Percentiles rank a stretch among this genome's conserved stretches.
Conservation (phyloP, 257 asterid species). For the Ehretia macrophylla region DNA sequence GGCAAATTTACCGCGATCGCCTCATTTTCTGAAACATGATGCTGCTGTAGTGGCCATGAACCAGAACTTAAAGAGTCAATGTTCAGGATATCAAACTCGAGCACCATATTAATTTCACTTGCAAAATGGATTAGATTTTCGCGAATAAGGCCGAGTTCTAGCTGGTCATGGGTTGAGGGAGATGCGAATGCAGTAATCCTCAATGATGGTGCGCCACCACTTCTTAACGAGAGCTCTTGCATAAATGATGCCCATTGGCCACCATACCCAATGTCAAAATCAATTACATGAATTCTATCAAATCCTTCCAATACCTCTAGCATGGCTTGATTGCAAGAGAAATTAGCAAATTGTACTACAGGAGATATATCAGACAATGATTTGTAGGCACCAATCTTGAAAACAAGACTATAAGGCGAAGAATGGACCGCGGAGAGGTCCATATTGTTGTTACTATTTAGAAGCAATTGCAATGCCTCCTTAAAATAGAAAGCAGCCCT, state of each 20-base stretch:
- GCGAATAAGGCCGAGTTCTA: conserved; percentile 67
- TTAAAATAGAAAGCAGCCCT: conserved; percentile 92
- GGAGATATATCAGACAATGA: conserved; percentile 92
- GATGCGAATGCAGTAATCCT: conserved; percentile 80
- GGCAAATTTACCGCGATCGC: conserved; percentile 84
- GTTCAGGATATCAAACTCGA: conserved; percentile 64
- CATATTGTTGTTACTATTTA: conserved; percentile 24
- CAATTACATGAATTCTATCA: conserved; percentile 66
- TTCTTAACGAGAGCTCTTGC: conserved; percentile 83
- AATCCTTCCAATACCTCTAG: conserved; percentile 77
- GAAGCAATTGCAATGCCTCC: conserved; percentile 75
- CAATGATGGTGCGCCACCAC: conserved; percentile 54
- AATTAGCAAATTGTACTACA: conserved; percentile 70
- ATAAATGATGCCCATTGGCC: conserved; percentile 96
- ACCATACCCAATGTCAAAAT: conserved; percentile 91
- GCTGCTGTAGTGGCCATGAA: conserved; percentile 63
- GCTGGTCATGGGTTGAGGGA: conserved; percentile 63
- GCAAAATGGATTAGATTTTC: conserved; percentile 84
- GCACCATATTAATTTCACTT: conserved; percentile 49
- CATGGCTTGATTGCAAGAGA: conserved; percentile 84
- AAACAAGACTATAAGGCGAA: conserved; percentile 67
- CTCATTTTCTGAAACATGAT: conserved; percentile 42
- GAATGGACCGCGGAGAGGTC: conserved; percentile 19
- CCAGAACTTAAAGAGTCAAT: conserved; percentile 58
- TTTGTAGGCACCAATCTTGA: conserved; percentile 84